These are phyloP conservation scores for Wickerhamiella kurtzmanii DNA, from an alignment of 805 yeast genomes.

Conservation along the genomic window DNA sequence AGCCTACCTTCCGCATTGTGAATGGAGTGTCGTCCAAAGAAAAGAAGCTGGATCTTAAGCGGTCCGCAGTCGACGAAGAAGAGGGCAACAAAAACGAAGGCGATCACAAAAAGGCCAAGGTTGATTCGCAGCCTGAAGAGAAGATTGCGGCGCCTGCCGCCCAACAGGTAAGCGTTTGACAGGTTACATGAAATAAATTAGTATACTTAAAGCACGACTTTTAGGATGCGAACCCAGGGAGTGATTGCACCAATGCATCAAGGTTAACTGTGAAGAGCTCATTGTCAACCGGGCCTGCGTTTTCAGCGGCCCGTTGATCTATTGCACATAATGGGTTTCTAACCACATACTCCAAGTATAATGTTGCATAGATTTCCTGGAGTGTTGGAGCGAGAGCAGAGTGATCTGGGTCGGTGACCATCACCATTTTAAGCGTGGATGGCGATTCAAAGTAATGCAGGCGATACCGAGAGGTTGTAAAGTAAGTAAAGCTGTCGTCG, in stretches of 20 bases:
- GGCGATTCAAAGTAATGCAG: constrained; percentile 72
- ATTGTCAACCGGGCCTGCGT: constrained; percentile 35
- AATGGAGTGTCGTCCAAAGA: constrained; percentile 41
- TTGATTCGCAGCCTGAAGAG: too few relatives aligned
- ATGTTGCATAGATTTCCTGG: constrained; percentile 43
- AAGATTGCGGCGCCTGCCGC: neutral
- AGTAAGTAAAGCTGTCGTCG: constrained; percentile 25
- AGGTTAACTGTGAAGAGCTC: constrained; percentile 42
- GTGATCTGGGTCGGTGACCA: constrained; percentile 52
- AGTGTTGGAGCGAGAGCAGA: constrained; percentile 44
- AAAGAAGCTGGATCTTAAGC: constrained; percentile 1
- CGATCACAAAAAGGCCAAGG: neutral
- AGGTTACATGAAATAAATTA: too few relatives aligned
- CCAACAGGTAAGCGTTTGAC: too few relatives aligned
- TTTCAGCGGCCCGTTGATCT: constrained; percentile 11
- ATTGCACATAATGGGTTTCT: constrained; percentile 32
- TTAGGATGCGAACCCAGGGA: constrained; percentile 21
- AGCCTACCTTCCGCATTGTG: constrained; percentile 85
- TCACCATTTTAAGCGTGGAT: constrained; percentile 60
- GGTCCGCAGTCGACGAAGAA: neutral
- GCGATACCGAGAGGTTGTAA: constrained; percentile 53
- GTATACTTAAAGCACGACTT: too few relatives aligned
- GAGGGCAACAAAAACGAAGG: constrained; percentile 1
- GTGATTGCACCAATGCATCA: constrained; percentile 34
- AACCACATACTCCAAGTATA: constrained; percentile 48